Evolutionary conservation across 306 rosid species (phyloP).

Genomic region (Fagus sylvatica): DNA sequence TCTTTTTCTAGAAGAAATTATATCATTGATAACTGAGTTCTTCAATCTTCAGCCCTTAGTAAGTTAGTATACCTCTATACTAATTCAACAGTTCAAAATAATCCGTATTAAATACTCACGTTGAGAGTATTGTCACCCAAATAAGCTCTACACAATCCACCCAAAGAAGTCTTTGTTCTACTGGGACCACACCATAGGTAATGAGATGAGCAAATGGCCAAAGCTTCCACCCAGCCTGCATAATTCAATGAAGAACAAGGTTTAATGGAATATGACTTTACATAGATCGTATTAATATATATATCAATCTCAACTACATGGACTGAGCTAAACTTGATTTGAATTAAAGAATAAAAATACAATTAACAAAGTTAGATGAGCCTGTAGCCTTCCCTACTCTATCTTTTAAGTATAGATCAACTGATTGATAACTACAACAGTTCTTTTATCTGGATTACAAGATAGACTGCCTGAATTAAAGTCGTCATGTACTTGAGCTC

Average conservation of each 20-base stretch:
- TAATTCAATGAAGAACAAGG: conserved; percentile 21
- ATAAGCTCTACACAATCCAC: conserved; percentile 88
- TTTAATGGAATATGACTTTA: conserved; percentile 26
- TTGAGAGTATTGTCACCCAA: conserved; percentile 98
- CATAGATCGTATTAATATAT: neutral
- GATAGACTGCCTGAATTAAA: neutral
- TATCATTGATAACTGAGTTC: neutral
- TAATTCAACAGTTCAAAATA: conserved; percentile 15
- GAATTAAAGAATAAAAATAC: neutral
- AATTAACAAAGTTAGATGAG: no score
- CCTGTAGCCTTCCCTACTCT: no score
- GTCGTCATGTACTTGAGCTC: neutral
- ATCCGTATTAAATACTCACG: conserved; percentile 50
- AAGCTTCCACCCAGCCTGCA: conserved; percentile 97
- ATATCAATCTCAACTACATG: neutral
- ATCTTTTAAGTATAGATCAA: neutral
- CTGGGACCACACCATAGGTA: conserved; percentile 91
- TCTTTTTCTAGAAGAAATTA: neutral
- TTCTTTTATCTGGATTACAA: neutral
- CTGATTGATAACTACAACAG: neutral
- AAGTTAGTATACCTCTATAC: neutral
- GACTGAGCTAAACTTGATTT: neutral
- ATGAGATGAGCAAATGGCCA: conserved; percentile 98
- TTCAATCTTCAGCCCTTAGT: conserved; percentile 7
- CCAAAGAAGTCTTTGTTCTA: conserved; percentile 95